Base-by-base conservation (phyloP, 805 yeast species). In the Candida ulmi region DNA sequence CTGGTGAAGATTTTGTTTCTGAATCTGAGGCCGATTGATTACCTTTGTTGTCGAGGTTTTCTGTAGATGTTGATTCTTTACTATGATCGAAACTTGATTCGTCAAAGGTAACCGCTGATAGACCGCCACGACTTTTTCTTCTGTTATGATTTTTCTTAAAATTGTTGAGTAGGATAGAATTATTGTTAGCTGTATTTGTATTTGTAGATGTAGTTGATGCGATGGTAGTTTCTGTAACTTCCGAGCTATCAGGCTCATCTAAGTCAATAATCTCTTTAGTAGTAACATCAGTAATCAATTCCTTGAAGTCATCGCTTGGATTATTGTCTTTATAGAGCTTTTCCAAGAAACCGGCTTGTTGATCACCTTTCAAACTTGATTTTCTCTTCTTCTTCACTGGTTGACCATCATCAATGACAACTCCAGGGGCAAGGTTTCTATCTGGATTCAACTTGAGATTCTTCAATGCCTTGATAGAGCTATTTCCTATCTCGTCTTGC, bases 401-500 rank as follows among this genome's bases (percentile, higher is more conserved):
- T 30, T 28, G 44, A 6, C 43, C 44, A 13, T 45, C 54, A n/a
- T 44, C 47, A 15, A 43, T 44, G 5, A 43, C 38, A 11, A 44
- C 48, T 13, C 50, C 52, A 1, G 55, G 54, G 5, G 49, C 48
- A 24, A 74, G 55, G 45, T 65, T 65, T 43, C 57, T 67, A 44
- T 61, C 61, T 0, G 76, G 71, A 49, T 74, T 71, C 33, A 71
- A 35, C 11, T 60, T 60, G 33, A 62, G 60, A 18, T 54, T 57
- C 35, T 49, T 56, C 39, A 76, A 48, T 24, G 54, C 57, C 19
- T 56, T 57, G 8, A 74, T 30, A 1, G 61, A 54, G 25, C 66
- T 63, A 4, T 63, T 49, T 0, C 80, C 80, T 27, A 74, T 71
- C 27, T 72, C 69, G 41, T 74, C 82, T 48, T 80, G 87, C 47